A percentile compares a stretch with the other conserved stretches of the same genome.
These are phyloP conservation scores for Metschnikowia santaceciliae DNA, from an alignment of 805 yeast genomes.

Conservation along the genomic window DNA sequence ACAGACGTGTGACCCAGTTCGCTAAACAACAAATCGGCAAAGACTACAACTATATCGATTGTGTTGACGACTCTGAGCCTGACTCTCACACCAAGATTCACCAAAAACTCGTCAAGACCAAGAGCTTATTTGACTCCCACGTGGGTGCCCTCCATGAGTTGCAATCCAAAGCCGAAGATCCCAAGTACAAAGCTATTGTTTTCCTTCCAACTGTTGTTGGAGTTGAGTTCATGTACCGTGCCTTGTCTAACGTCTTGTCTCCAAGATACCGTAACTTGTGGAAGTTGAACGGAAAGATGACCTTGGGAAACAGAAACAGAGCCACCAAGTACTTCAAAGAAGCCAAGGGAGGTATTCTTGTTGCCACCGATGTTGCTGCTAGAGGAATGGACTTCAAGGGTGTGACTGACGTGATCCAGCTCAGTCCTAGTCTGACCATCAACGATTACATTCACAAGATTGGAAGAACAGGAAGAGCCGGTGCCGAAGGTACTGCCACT, in stretches of 20 bases:
- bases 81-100: conserved; percentile 70
- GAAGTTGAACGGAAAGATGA: conserved; percentile 67
- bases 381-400: conserved; percentile 95
- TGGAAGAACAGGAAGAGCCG: conserved; percentile 96
- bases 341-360: conserved; percentile 49
- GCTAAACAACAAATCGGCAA: conserved; percentile 56
- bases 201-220: conserved; percentile 76
- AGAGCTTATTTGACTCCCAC: conserved; percentile 53
- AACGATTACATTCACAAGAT: conserved; percentile 89
- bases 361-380: conserved; percentile 92
- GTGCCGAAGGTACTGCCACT: conserved; percentile 68
- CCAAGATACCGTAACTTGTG: conserved; percentile 7
- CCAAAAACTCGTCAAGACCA: conserved; percentile 59
- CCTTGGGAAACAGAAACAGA: conserved; percentile 64
- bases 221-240: conserved; percentile 52
- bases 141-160: conserved; percentile 52
- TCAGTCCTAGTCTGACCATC: conserved; percentile 68
- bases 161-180: conserved; percentile 30
- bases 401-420: conserved; percentile 80
- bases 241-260: conserved; percentile 26
- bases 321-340: conserved; percentile 51
- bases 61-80: conserved; percentile 70
- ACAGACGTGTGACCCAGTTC: conserved; percentile 58
- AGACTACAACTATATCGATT: conserved; percentile 60
- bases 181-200: conserved; percentile 69